Evolutionary conservation across 2,329 filamentous ascomycete species (phyloP), one percentile per base, ranked within the genome.

Genomic region (Xylariaceae sp.): DNA sequence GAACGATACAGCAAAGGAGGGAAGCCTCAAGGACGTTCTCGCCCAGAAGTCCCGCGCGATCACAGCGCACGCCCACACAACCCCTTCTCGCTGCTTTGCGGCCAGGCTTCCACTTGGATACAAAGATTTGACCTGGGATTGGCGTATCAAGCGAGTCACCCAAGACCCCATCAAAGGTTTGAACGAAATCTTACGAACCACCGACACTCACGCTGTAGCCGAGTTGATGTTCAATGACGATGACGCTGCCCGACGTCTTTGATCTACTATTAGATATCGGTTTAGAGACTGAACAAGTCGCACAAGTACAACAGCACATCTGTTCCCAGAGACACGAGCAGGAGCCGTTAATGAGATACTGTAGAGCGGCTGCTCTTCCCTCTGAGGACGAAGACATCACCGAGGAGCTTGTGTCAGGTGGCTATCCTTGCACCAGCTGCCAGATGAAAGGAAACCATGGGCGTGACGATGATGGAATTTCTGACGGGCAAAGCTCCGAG

Each of bases 181-280:
- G 8, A 36, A 17, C 5, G 21, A 19, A 6, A 37, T 45, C 4
- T 21, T 38, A 2, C 14, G 21, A 5, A 10, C 37, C 14, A 35
- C 21, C 7, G 42, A 48, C 20, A 21, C 17, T 19, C 8, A 2
- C 3, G 14, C 16, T 10, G 14, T 48, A 4, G 41, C 42, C 4
- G 22, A 32, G 3, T 4, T 37, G 12, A 19, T 38, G n/a, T n/a
- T n/a, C n/a, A n/a, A n/a, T n/a, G n/a, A n/a, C n/a, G n/a, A n/a
- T n/a, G n/a, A n/a, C n/a, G n/a, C n/a, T n/a, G n/a, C n/a, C n/a
- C 22, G 33, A 42, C 6, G 22, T 46, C 1, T 46, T 46, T 23
- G 47, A 46, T 17, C 14, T 46, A 5, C 47, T 49, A 1, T 27
- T 38, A 8, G 43, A 45, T 11, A 46, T 48, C 14, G 42, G 42